phyloP scores from a whole-genome alignment of 129 eudicot genomes.

The Arctium lappa region DNA sequence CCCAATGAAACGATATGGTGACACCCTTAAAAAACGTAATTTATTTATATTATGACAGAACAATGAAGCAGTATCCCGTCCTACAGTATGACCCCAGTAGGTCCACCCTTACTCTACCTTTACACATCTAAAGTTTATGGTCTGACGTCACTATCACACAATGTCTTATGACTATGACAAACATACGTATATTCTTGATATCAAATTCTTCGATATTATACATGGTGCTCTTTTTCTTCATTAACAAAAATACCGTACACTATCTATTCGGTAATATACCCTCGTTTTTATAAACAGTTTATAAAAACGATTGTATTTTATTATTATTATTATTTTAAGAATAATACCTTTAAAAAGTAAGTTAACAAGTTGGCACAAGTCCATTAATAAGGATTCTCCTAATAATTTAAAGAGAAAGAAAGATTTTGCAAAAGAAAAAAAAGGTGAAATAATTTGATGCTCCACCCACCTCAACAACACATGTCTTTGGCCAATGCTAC shows the following conservation, averaged over 20 bases:
- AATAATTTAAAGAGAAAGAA: neutral
- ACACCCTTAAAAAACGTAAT: too few species aligned
- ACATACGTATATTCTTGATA: neutral
- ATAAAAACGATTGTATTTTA: neutral
- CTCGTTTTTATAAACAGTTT: neutral
- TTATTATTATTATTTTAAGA: too few species aligned
- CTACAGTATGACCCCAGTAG: too few species aligned
- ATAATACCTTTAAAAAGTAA: neutral
- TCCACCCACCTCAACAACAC: constrained; percentile 17
- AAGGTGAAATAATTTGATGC: constrained; percentile 12
- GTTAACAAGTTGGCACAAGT: constrained; percentile 4
- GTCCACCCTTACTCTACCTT: too few species aligned
- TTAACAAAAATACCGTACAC: neutral
- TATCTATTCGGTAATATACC: neutral
- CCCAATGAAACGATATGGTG: too few species aligned
- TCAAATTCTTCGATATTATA: neutral
- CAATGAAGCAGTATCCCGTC: too few species aligned
- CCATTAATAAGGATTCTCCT: neutral
- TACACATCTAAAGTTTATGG: neutral
- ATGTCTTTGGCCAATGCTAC: constrained; percentile 5
- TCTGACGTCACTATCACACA: neutral
- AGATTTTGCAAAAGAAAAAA: constrained; percentile 8
- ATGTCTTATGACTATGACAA: neutral
- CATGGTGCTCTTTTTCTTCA: neutral
- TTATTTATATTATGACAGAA: too few species aligned